Conservation (phyloP, 1,139 yeast genomes). For the Kurtzmaniella natalensis region DNA sequence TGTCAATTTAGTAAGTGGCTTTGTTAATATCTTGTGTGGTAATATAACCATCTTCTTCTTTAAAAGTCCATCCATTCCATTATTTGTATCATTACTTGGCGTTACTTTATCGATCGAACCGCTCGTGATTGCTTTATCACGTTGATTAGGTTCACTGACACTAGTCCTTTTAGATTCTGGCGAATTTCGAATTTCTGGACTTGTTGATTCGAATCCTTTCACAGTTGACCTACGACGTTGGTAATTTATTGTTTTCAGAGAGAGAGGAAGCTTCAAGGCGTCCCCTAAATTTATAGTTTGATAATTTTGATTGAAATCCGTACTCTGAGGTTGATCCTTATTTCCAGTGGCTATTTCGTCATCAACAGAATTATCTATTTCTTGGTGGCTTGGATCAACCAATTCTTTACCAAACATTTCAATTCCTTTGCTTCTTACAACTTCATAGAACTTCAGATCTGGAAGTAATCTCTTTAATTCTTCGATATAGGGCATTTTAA, state of each 20-base stretch:
- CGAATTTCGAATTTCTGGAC: no score
- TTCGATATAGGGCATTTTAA: slow-evolving; percentile 30
- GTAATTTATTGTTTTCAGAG: slow-evolving; percentile 39
- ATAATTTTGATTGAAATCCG: slow-evolving; percentile 18
- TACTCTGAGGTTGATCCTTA: slow-evolving; percentile 3
- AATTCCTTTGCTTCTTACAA: slow-evolving; percentile 32
- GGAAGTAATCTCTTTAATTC: slow-evolving; percentile 31
- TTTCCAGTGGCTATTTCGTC: slow-evolving; percentile 2
- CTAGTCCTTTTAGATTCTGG: not conserved
- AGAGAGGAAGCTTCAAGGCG: slow-evolving; percentile 34
- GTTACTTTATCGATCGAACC: not conserved
- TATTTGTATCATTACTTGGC: slow-evolving; percentile 1
- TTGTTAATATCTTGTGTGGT: slow-evolving; percentile 41
- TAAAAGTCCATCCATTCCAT: slow-evolving; percentile 6
- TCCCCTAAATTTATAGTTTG: slow-evolving; percentile 34
- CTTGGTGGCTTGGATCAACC: slow-evolving; percentile 12
- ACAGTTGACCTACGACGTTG: no score
- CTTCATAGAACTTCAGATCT: slow-evolving; percentile 28
- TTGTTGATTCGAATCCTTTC: no score
- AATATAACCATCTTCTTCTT: slow-evolving; percentile 30
- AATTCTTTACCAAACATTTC: slow-evolving; percentile 20
- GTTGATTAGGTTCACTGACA: not conserved
- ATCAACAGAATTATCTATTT: slow-evolving; percentile 9
- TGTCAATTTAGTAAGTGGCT: slow-evolving; percentile 38
- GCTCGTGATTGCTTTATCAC: not conserved